These are phyloP conservation scores for Pseudodiploospora longispora DNA, from an alignment of 2,329 filamentous ascomycete genomes.

Conservation along the genomic window DNA sequence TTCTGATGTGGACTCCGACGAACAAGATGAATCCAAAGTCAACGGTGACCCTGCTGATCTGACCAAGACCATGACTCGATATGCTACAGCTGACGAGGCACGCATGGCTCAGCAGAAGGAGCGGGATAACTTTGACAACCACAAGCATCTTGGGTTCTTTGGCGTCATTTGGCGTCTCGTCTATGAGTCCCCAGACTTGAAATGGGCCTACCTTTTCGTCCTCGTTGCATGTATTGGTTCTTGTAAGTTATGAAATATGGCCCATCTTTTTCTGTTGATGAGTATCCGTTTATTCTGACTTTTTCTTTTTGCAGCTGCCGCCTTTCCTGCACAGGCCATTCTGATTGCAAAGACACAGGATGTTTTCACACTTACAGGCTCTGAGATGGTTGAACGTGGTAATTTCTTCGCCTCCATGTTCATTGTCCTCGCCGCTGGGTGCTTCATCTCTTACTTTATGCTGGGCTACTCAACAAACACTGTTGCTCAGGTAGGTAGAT, in stretches of 20 bases:
- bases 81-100: slow-evolving; percentile 20
- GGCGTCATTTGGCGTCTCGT: slow-evolving; percentile 25
- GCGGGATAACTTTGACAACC: slow-evolving; percentile 22
- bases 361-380: slow-evolving; percentile 28
- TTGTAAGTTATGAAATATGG: slow-evolving; percentile 9
- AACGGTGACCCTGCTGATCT: slow-evolving; percentile 12
- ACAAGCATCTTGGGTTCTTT: slow-evolving; percentile 25
- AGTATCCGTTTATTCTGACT: background rate
- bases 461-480: slow-evolving; percentile 29
- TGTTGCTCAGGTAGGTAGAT: slow-evolving; percentile 18
- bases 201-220: slow-evolving; percentile 26
- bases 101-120: slow-evolving; percentile 26
- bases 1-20: slow-evolving; percentile 15
- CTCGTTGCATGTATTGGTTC: slow-evolving; percentile 20
- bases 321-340: slow-evolving; percentile 36
- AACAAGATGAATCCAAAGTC: slow-evolving; percentile 13
- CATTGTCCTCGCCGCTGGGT: slow-evolving; percentile 38
- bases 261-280: background rate
- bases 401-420: slow-evolving; percentile 51
- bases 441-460: slow-evolving; percentile 35
- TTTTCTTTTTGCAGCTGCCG: slow-evolving; percentile 18
- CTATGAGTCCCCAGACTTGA: slow-evolving; percentile 28
- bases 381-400: slow-evolving; percentile 28
- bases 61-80: slow-evolving; percentile 23
- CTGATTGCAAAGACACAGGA: slow-evolving; percentile 33